Evolutionary conservation across 371 early-diverging fungal genomes (phyloP), one percentile per base, ranked within the genome.

Genomic region (Mycotypha africana): DNA sequence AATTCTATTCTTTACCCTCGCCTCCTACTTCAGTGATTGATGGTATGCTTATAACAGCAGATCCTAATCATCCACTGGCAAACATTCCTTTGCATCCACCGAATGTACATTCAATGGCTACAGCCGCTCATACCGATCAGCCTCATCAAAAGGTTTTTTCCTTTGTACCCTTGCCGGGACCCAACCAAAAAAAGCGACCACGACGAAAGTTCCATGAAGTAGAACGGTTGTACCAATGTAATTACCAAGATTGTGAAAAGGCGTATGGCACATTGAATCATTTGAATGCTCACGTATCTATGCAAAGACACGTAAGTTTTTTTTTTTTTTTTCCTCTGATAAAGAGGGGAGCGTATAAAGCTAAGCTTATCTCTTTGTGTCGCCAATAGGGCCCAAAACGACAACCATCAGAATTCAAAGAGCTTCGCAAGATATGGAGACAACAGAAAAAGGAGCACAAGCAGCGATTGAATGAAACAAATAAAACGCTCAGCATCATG

Each of bases 271-370:
- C 86, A 1, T 56, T 86, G 16, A 86, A 86, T 50, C 83, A 86
- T 58, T 58, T 86, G 11, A 86, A 86, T 51, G 80, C 83, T 16
- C 86, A 86, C 51, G 81, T 86, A 16, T 70, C 62, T 26, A 82
- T 86, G 84, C 86, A 86, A 55, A 70, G 70, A 47, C 86, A 86
- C 47, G 86, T 69, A 68, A 60, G n/a, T n/a, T n/a, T n/a, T n/a
- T n/a, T n/a, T n/a, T n/a, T n/a, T n/a, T n/a, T n/a, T n/a, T n/a
- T n/a, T n/a, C n/a, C n/a, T n/a, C n/a, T n/a, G n/a, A n/a, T n/a
- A n/a, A n/a, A n/a, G n/a, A n/a, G n/a, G n/a, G n/a, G n/a, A n/a
- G n/a, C n/a, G n/a, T n/a, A n/a, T n/a, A 28, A 28, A 6, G 6
- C 30, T 12, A 12, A 28, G 10, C 22, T 14, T 37, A 11, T 41